Percentiles rank a stretch among this genome's conserved stretches.
These are phyloP conservation scores for Hericium rajendrae DNA, from an alignment of 768 basidiomycete species.

Conservation along the genomic window DNA sequence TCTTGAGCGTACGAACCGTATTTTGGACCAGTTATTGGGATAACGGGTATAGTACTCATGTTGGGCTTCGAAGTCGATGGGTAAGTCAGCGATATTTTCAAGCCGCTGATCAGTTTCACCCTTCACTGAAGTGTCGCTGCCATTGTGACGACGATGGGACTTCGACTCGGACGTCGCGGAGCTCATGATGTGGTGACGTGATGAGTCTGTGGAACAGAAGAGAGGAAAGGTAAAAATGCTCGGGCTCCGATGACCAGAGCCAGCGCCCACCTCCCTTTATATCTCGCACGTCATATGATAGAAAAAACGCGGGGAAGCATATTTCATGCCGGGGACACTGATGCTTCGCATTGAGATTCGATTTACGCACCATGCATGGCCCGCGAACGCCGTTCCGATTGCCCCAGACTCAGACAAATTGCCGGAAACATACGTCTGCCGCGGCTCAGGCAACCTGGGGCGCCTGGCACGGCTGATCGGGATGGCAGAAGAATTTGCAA, in stretches of 20 bases:
- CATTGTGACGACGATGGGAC: neutral
- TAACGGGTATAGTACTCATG: constrained; percentile 1
- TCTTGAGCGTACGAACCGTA: constrained; percentile 9
- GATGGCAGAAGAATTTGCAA: too few species aligned
- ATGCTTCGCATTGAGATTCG: too few species aligned
- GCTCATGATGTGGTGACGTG: neutral
- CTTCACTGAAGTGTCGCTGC: neutral
- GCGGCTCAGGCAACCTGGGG: too few species aligned
- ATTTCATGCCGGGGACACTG: too few species aligned
- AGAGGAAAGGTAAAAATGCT: neutral
- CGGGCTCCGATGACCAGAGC: neutral
- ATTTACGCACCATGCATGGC: neutral
- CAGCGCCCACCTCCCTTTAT: neutral
- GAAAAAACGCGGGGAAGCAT: neutral
- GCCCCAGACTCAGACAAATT: neutral
- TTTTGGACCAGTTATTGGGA: constrained; percentile 16
- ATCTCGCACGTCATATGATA: neutral
- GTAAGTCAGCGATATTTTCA: neutral
- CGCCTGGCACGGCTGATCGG: too few species aligned
- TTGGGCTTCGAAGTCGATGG: neutral
- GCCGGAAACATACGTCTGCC: too few species aligned
- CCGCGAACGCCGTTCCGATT: neutral
- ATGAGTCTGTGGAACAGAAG: neutral
- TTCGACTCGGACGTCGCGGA: neutral
- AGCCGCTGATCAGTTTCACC: neutral